Evolutionary conservation across 257 asterid genomes (phyloP).

Genomic region (Nicotiana noctiflora): DNA sequence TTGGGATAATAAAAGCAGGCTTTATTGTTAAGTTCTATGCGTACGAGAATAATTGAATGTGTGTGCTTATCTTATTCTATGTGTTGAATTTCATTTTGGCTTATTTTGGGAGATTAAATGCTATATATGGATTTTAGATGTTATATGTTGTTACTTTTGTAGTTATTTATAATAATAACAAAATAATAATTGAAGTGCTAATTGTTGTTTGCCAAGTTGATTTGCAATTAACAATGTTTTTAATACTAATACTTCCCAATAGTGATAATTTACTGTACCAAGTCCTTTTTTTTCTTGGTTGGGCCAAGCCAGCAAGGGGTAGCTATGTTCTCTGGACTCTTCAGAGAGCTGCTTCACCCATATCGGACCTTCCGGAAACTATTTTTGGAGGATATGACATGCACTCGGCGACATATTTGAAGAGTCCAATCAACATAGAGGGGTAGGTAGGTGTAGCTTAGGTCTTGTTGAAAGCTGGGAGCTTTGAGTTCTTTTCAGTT

Average conservation of each 20-base stretch:
- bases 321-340: too few species aligned
- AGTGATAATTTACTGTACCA: too few species aligned
- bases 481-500: background rate
- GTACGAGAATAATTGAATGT: background rate
- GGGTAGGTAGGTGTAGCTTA: background rate
- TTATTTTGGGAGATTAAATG: background rate
- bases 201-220: background rate
- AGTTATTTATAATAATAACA: background rate
- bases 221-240: background rate
- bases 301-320: background rate
- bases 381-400: too few species aligned
- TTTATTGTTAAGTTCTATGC: background rate
- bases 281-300: background rate
- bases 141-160: background rate
- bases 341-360: too few species aligned
- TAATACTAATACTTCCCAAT: background rate
- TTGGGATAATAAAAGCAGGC: background rate
- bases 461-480: background rate
- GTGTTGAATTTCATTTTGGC: background rate
- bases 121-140: background rate
- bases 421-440: too few species aligned
- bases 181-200: background rate
- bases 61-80: background rate
- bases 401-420: too few species aligned
- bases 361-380: too few species aligned